phyloP scores from a whole-genome alignment of 2,329 filamentous ascomycete species.

The Aspergillus ruber region DNA sequence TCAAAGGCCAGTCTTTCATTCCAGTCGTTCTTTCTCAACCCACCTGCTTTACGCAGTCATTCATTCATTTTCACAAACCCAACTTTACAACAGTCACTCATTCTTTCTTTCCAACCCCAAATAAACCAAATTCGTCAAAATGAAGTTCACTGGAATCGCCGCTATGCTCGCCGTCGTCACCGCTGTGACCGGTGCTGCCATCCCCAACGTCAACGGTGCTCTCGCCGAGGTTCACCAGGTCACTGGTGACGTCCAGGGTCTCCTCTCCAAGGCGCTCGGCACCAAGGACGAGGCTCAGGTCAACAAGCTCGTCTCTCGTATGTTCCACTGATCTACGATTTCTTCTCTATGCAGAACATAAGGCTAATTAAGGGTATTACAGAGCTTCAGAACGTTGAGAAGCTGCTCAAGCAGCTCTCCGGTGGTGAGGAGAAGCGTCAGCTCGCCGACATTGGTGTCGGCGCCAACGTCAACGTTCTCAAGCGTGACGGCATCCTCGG shows the following conservation, averaged over 20 bases:
- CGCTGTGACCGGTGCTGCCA: constrained; percentile 22
- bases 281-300: constrained; percentile 10
- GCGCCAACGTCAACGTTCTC: neutral
- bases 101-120: constrained; percentile 8
- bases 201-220: constrained; percentile 16
- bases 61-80: constrained; percentile 6
- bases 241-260: constrained; percentile 9
- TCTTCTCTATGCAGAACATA: neutral
- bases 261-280: constrained; percentile 5
- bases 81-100: constrained; percentile 15
- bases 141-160: constrained; percentile 33
- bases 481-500: neutral
- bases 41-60: constrained; percentile 1
- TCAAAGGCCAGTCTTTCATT: constrained; percentile 11
- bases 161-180: constrained; percentile 26
- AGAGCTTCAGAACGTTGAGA: constrained; percentile 1
- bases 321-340: neutral
- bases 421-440: neutral
- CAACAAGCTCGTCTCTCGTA: constrained; percentile 2
- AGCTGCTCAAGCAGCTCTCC: constrained; percentile 3
- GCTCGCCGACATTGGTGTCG: neutral
- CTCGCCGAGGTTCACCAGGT: constrained; percentile 10
- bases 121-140: constrained; percentile 14
- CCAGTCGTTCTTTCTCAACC: constrained; percentile 16
- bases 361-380: neutral